phyloP scores from a whole-genome alignment of 495 filamentous ascomycete species.

The Polyplosphaeria fusca region DNA sequence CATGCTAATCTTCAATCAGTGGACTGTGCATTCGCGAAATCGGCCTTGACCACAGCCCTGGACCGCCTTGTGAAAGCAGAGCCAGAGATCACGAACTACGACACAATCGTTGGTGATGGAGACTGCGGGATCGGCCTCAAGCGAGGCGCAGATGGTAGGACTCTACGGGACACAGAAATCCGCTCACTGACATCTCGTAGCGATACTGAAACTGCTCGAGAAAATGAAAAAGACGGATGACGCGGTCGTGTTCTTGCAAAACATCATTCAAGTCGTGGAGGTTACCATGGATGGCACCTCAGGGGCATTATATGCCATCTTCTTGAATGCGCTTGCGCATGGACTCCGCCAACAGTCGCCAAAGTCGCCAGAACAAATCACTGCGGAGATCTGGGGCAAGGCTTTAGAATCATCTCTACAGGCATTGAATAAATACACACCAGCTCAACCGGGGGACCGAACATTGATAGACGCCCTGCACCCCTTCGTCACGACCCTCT shows the following conservation, averaged over 20 bases:
- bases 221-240: conserved; percentile 60
- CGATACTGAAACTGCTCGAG: conserved; percentile 64
- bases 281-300: conserved; percentile 92
- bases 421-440: conserved; percentile 78
- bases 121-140: conserved; percentile 91
- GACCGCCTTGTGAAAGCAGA: conserved; percentile 72
- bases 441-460: conserved; percentile 81
- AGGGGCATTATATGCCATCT: conserved; percentile 92
- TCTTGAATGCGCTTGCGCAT: conserved; percentile 83
- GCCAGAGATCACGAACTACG: conserved; percentile 79
- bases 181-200: conserved; percentile 41
- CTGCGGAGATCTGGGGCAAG: conserved; percentile 63
- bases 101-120: conserved; percentile 91
- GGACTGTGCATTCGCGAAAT: conserved; percentile 56
- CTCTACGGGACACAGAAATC: neutral
- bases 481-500: conserved; percentile 76
- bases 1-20: conserved; percentile 45
- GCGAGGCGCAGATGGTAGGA: conserved; percentile 77
- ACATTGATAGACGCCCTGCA: conserved; percentile 87
- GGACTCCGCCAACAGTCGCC: conserved; percentile 60
- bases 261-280: conserved; percentile 82
- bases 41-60: conserved; percentile 63
- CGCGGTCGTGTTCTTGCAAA: conserved; percentile 64
- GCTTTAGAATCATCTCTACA: conserved; percentile 69
- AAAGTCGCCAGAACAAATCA: conserved; percentile 48